Base-by-base conservation (phyloP, 805 yeast species). In the Metschnikowia chrysomelidarum region DNA sequence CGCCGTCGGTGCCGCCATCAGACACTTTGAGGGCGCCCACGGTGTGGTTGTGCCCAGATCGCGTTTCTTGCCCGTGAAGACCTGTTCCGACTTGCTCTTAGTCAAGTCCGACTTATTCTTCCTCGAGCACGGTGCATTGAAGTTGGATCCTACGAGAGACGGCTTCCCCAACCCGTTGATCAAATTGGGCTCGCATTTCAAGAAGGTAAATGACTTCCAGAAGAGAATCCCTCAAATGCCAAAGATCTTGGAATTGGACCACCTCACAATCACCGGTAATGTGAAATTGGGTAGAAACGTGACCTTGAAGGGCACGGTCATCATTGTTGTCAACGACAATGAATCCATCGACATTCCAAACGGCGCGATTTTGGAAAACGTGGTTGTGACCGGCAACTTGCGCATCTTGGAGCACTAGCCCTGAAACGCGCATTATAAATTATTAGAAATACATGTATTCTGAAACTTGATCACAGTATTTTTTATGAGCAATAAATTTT, bases 1-100 rank as follows among this genome's bases (percentile, higher is more conserved):
- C 32, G 98, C 98, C 19, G 96, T 87, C 52, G 98, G 98, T 73
- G 98, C 98, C 24, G 98, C 98, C 30, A 93, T 93, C 60, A 85
- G 95, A 68, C 91, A 89, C 67, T 93, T 93, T 68, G 73, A 82
- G 49, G 85, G 87, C 53, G 96, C 97, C 19, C 96, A 87, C 56
- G 98, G 98, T 68, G 94, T 93, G 52, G 95, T 88, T 54, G 98
- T 93, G 24, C 98, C 98, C 66, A 87, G 98, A 72, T 78, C 96
- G 26, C 82, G 98, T 61, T 93, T 93, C 76, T 76, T 93, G 69
- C 98, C 98, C 11, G 98, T 93, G 53, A 93, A 93, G 74, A 93
- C 98, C 13, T 87, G 93, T 64, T 88, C 97, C 5, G 98, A 93
- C 63, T 70, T 93, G 64, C 70, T 93, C 53, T 75, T 93, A 56